phyloP scores from a whole-genome alignment of 371 early-diverging fungal species.

The Mucor saturninus region DNA sequence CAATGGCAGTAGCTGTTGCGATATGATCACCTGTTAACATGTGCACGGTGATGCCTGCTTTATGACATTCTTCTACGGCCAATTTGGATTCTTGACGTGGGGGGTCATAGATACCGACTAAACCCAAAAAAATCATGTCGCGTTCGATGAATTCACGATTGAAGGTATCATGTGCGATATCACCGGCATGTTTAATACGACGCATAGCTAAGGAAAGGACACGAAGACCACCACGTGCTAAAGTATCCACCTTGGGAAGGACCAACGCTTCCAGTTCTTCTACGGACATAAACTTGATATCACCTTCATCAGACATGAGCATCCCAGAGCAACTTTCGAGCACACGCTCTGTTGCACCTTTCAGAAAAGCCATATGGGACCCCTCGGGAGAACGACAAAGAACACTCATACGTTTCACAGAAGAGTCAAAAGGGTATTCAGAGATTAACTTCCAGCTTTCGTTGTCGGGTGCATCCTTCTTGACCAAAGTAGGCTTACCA shows the following conservation, averaged over 20 bases:
- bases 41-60: slow-evolving; percentile 92
- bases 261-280: slow-evolving; percentile 57
- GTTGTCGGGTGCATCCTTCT: slow-evolving; percentile 21
- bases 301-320: slow-evolving; percentile 52
- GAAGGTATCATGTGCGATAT: slow-evolving; percentile 48
- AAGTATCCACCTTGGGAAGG: slow-evolving; percentile 60
- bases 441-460: slow-evolving; percentile 69
- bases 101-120: slow-evolving; percentile 94
- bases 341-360: slow-evolving; percentile 82
- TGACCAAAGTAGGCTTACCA: slow-evolving; percentile 64
- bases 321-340: slow-evolving; percentile 62
- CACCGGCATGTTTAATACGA: slow-evolving; percentile 53
- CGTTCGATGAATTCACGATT: slow-evolving; percentile 70
- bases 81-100: slow-evolving; percentile 78
- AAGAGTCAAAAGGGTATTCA: slow-evolving; percentile 84
- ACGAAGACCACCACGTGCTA: slow-evolving; percentile 77
- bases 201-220: slow-evolving; percentile 53
- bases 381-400: slow-evolving; percentile 67
- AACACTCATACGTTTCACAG: slow-evolving; percentile 94
- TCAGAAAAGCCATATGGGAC: slow-evolving; percentile 54
- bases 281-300: slow-evolving; percentile 35
- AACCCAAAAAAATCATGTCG: slow-evolving; percentile 83
- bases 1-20: slow-evolving; percentile 93
- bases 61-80: slow-evolving; percentile 85
- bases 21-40: slow-evolving; percentile 97